Percentiles rank a stretch among this genome's conserved stretches.
Evolutionary conservation across 73 alveolate species (phyloP).

Genomic region (Tetrahymena elliotti): DNA sequence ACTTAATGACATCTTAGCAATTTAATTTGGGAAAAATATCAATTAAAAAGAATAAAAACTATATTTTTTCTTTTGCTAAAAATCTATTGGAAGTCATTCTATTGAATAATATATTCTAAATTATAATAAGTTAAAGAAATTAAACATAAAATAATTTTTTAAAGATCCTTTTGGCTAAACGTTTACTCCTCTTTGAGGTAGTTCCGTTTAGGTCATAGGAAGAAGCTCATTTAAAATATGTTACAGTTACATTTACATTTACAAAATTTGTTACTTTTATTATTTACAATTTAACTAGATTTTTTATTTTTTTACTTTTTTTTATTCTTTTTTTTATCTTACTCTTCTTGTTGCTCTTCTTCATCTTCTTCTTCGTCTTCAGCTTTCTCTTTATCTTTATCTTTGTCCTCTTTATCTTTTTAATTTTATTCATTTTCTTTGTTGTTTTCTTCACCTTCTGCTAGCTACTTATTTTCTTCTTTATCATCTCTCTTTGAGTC

Average conservation of each 20-base stretch:
- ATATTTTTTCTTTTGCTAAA: too few species aligned
- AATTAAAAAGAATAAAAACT: too few species aligned
- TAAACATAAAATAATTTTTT: background rate
- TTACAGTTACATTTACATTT: background rate
- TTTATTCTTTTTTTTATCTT: background rate
- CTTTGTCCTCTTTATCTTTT: background rate
- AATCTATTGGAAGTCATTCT: too few species aligned
- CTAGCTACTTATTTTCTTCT: background rate
- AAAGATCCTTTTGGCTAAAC: background rate
- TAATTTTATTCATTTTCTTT: background rate
- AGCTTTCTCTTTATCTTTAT: background rate
- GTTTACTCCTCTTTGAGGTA: background rate
- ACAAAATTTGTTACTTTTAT: background rate
- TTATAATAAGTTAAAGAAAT: background rate
- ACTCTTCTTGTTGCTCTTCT: background rate
- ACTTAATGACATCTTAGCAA: too few species aligned
- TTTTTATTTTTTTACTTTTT: background rate
- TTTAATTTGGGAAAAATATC: too few species aligned
- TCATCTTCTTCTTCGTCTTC: background rate
- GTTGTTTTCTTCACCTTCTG: background rate
- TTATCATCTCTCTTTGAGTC: background rate
- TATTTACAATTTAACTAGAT: background rate
- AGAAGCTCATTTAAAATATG: background rate
- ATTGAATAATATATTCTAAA: background rate
- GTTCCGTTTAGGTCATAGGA: background rate